Evolutionary conservation across 441 rosid species (phyloP), one percentile per base, ranked within the genome.

Genomic region (Brassica balearica): DNA sequence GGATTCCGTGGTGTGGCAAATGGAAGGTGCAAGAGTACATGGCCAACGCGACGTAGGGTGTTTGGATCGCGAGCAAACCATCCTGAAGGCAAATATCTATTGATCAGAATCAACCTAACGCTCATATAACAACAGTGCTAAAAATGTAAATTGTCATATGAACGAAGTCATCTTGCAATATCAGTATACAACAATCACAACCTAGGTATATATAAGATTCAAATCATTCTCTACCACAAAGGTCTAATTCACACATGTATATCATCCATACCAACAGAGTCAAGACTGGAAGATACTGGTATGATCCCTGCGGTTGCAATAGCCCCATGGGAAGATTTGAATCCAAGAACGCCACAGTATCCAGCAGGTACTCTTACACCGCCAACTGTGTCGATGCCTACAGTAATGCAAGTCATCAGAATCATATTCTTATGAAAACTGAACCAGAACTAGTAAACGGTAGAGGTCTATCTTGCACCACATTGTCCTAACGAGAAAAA

Each of bases 331-430:
- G 98, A 93, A 36, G 93, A 89, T 62, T 93, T 87, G 77, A 92
- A 95, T 74, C 98, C 99, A 69, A 93, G 77, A 74, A 92, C 67
- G 64, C 97, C 92, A 82, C 98, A 96, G 76, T 82, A 96, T 59
- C 85, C 91, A 41, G 97, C 94, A 64, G 99, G 98, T 66, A 96
- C 85, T 85, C 99, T 91, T 76, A 94, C 92, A 34, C 97, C 99
- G 27, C 99, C 99, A 77, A 91, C 84, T 22, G 97, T 82, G 74
- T 96, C 99, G 41, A 90, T 51, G 82, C 98, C 99, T 94, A 89
- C 71, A 85, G 82, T 43, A 62, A 71, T 76, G 56, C 76, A 61
- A 27, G 19, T 41, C 10, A 53, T 65, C 51, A 77, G 51, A 65
- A 51, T n/a, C 55, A 61, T 59, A 53, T 51, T 56, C 68, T 38